A percentile compares a stretch with the other conserved stretches of the same genome.
Evolutionary conservation across 2,329 filamentous ascomycete genomes (phyloP).

Genomic region (Claviceps cyperi): DNA sequence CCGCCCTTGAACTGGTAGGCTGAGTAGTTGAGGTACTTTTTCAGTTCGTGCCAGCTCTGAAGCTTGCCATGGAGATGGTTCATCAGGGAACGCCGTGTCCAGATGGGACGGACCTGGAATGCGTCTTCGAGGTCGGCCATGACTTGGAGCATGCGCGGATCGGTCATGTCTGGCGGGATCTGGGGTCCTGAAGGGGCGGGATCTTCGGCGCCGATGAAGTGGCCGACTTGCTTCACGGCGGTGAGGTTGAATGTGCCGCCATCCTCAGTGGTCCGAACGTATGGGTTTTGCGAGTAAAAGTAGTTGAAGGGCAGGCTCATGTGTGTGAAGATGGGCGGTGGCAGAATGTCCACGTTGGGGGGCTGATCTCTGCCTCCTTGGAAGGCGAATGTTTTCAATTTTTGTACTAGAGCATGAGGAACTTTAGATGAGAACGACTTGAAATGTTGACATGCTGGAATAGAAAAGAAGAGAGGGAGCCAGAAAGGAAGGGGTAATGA

Average conservation of each 20-base stretch:
- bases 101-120: constrained; percentile 64
- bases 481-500: background rate
- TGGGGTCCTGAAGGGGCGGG: constrained; percentile 49
- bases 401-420: constrained; percentile 24
- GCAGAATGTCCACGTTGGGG: constrained; percentile 55
- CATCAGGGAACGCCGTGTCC: constrained; percentile 69
- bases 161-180: constrained; percentile 41
- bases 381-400: constrained; percentile 49
- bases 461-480: background rate
- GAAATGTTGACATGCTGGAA: background rate
- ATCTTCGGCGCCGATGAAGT: constrained; percentile 47
- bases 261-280: constrained; percentile 47
- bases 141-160: constrained; percentile 47
- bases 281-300: constrained; percentile 75
- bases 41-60: constrained; percentile 44
- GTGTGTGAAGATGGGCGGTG: constrained; percentile 65
- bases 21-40: constrained; percentile 66
- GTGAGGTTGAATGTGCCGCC: constrained; percentile 44
- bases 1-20: constrained; percentile 89
- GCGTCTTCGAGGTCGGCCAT: constrained; percentile 49
- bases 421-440: background rate
- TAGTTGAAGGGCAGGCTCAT: constrained; percentile 62
- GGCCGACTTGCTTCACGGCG: constrained; percentile 41
- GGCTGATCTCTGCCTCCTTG: constrained; percentile 44
- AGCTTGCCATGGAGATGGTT: constrained; percentile 49